phyloP scores from a whole-genome alignment of 805 yeast genomes.

The Nakazawaea wyomingensis region DNA sequence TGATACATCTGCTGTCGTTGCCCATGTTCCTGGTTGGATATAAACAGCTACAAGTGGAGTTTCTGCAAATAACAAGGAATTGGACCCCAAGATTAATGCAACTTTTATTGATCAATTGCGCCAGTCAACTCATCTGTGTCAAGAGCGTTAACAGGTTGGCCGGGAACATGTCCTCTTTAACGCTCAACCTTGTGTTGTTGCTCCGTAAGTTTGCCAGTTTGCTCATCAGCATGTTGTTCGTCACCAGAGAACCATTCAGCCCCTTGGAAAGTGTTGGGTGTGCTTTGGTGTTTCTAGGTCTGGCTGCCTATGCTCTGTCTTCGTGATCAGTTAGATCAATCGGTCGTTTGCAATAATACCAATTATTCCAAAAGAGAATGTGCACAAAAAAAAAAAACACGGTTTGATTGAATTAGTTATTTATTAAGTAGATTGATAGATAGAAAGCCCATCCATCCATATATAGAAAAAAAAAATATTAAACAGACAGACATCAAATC shows the following conservation, averaged over 20 bases:
- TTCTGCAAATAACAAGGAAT: not conserved
- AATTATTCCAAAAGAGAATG: not conserved
- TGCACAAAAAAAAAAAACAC: not conserved
- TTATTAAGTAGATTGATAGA: too few relatives aligned
- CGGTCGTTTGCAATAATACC: too few relatives aligned
- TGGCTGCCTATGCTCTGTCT: constrained; percentile 19
- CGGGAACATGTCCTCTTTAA: constrained; percentile 53
- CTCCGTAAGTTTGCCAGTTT: constrained; percentile 60
- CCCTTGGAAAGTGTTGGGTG: constrained; percentile 41
- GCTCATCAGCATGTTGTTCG: constrained; percentile 52
- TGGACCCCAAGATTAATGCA: not conserved
- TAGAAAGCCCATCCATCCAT: too few relatives aligned
- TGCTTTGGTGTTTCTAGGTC: constrained; percentile 48
- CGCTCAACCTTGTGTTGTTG: constrained; percentile 55
- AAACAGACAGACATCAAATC: too few relatives aligned
- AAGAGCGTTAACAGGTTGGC: constrained; percentile 63
- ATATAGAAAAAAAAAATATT: too few relatives aligned
- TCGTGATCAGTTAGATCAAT: too few relatives aligned
- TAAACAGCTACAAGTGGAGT: constrained; percentile 1
- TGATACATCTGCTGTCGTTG: constrained; percentile 49
- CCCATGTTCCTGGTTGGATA: constrained; percentile 40
- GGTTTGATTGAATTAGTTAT: too few relatives aligned
- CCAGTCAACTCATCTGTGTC: constrained; percentile 58
- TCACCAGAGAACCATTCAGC: constrained; percentile 30
- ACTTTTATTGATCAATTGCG: constrained; percentile 36